Conservation (phyloP, 345 rosid genomes). For the Heritiera littoralis region DNA sequence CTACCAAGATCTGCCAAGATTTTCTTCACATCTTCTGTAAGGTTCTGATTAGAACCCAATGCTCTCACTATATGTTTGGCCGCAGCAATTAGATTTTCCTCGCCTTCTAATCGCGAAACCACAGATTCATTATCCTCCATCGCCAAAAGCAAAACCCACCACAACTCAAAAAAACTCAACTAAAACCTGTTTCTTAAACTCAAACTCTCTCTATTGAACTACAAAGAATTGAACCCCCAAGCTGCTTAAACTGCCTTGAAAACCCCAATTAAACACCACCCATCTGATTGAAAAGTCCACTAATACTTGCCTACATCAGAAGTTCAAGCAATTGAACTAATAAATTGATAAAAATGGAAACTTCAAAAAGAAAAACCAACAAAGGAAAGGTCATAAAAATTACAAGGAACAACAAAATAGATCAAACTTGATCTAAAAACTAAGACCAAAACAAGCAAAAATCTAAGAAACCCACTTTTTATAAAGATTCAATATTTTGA, state of each 20-base stretch:
- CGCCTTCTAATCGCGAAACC: slow-evolving; percentile 43
- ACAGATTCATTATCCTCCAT: slow-evolving; percentile 50
- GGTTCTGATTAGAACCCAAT: slow-evolving; percentile 57
- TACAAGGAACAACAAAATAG: slow-evolving; percentile 1
- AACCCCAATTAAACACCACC: background rate
- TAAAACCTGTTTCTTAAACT: background rate
- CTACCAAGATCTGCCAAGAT: slow-evolving; percentile 60
- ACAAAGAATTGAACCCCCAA: slow-evolving; percentile 5
- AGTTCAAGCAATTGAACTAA: slow-evolving; percentile 15
- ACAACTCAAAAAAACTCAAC: slow-evolving; percentile 17
- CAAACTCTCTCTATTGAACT: background rate
- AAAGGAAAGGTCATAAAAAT: background rate
- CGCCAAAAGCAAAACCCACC: slow-evolving; percentile 26
- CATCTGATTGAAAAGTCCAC: slow-evolving; percentile 13
- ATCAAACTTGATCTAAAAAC: slow-evolving; percentile 5
- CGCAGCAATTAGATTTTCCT: slow-evolving; percentile 65
- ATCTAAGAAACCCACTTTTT: background rate
- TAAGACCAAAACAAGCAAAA: background rate
- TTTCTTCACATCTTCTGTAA: slow-evolving; percentile 55
- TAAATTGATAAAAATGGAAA: background rate
- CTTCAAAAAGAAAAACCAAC: background rate
- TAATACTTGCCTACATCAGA: slow-evolving; percentile 8
- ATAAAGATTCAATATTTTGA: background rate
- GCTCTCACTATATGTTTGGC: slow-evolving; percentile 57
- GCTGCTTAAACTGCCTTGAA: background rate